A percentile compares a stretch with the other conserved stretches of the same genome.
phyloP scores from a whole-genome alignment of 78 protist genomes.

The Polysphondylium violaceum region DNA sequence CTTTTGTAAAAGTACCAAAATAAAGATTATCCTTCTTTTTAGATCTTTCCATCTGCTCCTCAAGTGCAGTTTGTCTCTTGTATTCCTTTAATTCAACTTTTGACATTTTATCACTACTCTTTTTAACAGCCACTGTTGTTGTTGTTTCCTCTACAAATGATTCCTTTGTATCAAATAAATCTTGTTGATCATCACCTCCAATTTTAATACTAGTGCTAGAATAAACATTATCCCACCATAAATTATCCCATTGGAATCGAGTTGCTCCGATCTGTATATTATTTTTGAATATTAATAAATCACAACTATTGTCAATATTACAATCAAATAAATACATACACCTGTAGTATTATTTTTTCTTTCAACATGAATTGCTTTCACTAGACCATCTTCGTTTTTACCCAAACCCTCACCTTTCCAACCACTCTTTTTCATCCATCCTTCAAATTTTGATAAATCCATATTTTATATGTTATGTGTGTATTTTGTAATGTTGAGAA shows the following conservation, averaged over 20 bases:
- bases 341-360: slow-evolving; percentile 75
- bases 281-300: neutral
- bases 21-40: neutral
- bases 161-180: slow-evolving; percentile 38
- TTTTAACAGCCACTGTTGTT: neutral
- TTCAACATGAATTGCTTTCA: slow-evolving; percentile 55
- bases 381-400: slow-evolving; percentile 80
- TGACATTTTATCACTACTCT: neutral
- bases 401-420: slow-evolving; percentile 88
- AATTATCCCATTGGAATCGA: slow-evolving; percentile 42
- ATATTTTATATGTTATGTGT: too few species aligned
- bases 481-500: neutral
- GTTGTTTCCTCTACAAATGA: neutral
- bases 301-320: neutral
- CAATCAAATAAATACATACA: slow-evolving; percentile 20
- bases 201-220: slow-evolving; percentile 10
- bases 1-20: slow-evolving; percentile 7
- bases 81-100: neutral
- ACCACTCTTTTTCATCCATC: slow-evolving; percentile 79
- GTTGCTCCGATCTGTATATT: slow-evolving; percentile 27
- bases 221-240: slow-evolving; percentile 73
- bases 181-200: slow-evolving; percentile 17
- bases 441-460: slow-evolving; percentile 49
- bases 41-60: neutral
- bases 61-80: neutral